Base-by-base conservation (phyloP, 2,329 filamentous ascomycete species). In the Aspergillus melleus region DNA sequence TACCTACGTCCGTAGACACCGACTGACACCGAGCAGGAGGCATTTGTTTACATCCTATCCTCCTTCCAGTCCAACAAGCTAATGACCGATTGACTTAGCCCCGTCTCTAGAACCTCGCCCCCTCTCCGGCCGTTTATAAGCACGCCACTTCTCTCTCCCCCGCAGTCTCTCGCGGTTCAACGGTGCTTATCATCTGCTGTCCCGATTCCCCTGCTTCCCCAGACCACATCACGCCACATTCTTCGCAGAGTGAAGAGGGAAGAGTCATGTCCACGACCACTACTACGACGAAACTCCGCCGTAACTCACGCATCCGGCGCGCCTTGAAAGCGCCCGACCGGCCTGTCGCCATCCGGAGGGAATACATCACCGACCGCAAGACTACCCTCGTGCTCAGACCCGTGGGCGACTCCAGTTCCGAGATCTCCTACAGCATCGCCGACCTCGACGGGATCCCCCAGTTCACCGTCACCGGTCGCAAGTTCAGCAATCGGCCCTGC, bases 381-480 rank as follows among this genome's bases (percentile, higher is more conserved):
- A 62, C 65, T 3, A 59, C 61, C 9, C 63, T 72, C 5, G 62
- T 68, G n/a, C 30, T 71, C 4, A 44, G 59, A 24, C 67, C 68
- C 5, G 59, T 63, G 42, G 66, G 67, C 46, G 64, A 68, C 47
- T 49, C 60, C 4, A 50, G 61, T 20, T 60, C 61, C 49, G 57
- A 55, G 14, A 55, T 36, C 60, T 67, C 46, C 3, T 65, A 47
- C 55, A 62, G 56, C 55, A 68, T 63, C 47, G 57, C 61, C 20
- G 66, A 71, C 42, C 58, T 56, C 42, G 65, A 72, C 24, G 65
- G 64, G 32, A 50, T 61, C 2, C 61, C 59, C 2, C 39, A 70
- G 10, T 70, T 70, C 58, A 72, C 70, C 11, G 68, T 64, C 6
- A 68, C 68, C 14, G 70, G 70, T 4, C 60, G 60, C 46, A 67